These are phyloP conservation scores for Toxicodendron radicans DNA, from an alignment of 345 rosid genomes.

Conservation along the genomic window DNA sequence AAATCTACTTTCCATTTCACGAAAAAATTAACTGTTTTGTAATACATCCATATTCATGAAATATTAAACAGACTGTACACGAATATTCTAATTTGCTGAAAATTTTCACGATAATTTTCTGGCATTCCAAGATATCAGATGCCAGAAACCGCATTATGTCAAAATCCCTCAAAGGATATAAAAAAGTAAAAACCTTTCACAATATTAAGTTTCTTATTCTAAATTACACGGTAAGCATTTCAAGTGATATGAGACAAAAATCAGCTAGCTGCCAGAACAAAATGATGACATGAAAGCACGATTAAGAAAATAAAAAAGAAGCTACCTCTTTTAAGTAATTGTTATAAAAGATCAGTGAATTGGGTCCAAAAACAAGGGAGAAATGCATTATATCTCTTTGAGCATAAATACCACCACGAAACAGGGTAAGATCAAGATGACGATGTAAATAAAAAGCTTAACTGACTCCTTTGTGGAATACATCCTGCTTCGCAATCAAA, in stretches of 20 bases:
- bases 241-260: neutral
- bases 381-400: slow-evolving; percentile 8
- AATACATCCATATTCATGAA: neutral
- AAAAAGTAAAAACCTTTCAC: too few species aligned
- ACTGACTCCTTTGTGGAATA: neutral
- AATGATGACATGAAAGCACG: neutral
- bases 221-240: too few species aligned
- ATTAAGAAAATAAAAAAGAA: neutral
- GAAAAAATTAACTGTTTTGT: too few species aligned
- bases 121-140: neutral
- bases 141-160: neutral
- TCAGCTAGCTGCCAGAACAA: neutral
- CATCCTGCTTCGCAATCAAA: neutral
- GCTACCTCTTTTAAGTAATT: slow-evolving; percentile 6
- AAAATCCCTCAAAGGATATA: neutral
- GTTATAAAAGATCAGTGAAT: neutral
- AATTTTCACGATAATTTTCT: neutral
- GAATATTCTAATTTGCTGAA: neutral
- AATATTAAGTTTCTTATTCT: too few species aligned
- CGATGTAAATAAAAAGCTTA: neutral
- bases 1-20: too few species aligned
- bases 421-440: neutral
- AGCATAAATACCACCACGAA: neutral
- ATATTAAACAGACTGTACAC: neutral
- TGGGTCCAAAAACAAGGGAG: neutral